Evolutionary conservation across 2,329 filamentous ascomycete genomes (phyloP).

Genomic region (Aureobasidium sp.): DNA sequence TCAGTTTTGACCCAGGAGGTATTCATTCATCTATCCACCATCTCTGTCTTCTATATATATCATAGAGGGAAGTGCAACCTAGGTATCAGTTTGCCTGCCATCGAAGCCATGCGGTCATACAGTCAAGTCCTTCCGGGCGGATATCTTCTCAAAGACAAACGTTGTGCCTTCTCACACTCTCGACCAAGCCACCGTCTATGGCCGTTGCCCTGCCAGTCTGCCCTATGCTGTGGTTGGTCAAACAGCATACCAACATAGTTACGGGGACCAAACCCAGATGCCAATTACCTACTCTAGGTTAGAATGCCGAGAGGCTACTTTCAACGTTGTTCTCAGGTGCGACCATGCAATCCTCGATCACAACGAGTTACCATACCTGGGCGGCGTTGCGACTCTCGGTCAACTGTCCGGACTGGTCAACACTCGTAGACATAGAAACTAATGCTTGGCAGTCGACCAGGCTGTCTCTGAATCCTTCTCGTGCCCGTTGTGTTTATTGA

Average conservation of each 20-base stretch:
- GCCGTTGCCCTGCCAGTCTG: background rate
- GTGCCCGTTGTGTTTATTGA: slow-evolving; percentile 2
- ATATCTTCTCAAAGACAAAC: background rate
- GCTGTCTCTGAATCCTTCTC: background rate
- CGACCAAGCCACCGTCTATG: background rate
- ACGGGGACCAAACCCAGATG: background rate
- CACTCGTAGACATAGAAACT: slow-evolving; percentile 3
- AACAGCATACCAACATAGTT: background rate
- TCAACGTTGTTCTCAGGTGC: background rate
- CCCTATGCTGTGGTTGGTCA: background rate
- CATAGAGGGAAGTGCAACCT: too few species aligned
- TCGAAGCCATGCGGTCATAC: background rate
- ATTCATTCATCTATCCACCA: background rate
- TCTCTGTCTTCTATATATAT: background rate
- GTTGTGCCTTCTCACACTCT: background rate
- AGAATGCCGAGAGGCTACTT: background rate
- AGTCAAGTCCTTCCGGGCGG: background rate
- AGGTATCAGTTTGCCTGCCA: background rate
- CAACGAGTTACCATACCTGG: background rate
- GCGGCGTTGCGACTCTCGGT: background rate
- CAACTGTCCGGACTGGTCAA: background rate
- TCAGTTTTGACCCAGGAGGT: background rate
- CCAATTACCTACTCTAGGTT: background rate
- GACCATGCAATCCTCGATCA: background rate
- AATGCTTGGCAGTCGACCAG: background rate